A percentile compares a stretch with the other conserved stretches of the same genome.
These are phyloP conservation scores for Helminthosporium solani DNA, from an alignment of 2,329 filamentous ascomycete genomes.

Conservation along the genomic window DNA sequence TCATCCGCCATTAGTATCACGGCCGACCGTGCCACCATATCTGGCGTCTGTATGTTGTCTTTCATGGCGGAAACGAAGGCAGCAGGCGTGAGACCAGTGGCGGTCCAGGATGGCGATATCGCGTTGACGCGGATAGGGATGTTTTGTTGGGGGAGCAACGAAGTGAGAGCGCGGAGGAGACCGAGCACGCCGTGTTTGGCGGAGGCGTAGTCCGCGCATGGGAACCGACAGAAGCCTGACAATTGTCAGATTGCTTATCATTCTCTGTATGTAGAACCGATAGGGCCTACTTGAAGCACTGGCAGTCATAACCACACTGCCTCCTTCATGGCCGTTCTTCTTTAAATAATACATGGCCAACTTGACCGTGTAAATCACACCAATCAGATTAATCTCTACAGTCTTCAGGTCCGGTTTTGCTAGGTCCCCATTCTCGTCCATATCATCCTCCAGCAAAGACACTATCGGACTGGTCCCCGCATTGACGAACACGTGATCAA, in stretches of 20 bases:
- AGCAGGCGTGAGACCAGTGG: slow-evolving; percentile 24
- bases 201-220: slow-evolving; percentile 32
- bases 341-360: slow-evolving; percentile 30
- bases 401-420: slow-evolving; percentile 27
- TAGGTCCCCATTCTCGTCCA: slow-evolving; percentile 32
- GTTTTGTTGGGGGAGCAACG: slow-evolving; percentile 13
- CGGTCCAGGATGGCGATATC: slow-evolving; percentile 35
- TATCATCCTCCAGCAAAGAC: slow-evolving; percentile 29
- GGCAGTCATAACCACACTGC: slow-evolving; percentile 36
- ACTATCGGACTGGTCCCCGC: slow-evolving; percentile 26
- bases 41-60: slow-evolving; percentile 21
- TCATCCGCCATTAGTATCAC: slow-evolving; percentile 28
- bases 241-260: not conserved
- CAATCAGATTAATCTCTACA: slow-evolving; percentile 31
- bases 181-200: slow-evolving; percentile 37
- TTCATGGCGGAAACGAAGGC: slow-evolving; percentile 17
- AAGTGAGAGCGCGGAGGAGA: slow-evolving; percentile 27
- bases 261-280: no score
- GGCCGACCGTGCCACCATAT: slow-evolving; percentile 27
- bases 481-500: slow-evolving; percentile 50
- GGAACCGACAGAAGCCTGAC: slow-evolving; percentile 24
- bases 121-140: slow-evolving; percentile 38
- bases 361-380: slow-evolving; percentile 33
- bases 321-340: slow-evolving; percentile 22
- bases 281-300: slow-evolving; percentile 25